phyloP scores from a whole-genome alignment of 2,329 filamentous ascomycete species.

The Pseudopithomyces maydicus region DNA sequence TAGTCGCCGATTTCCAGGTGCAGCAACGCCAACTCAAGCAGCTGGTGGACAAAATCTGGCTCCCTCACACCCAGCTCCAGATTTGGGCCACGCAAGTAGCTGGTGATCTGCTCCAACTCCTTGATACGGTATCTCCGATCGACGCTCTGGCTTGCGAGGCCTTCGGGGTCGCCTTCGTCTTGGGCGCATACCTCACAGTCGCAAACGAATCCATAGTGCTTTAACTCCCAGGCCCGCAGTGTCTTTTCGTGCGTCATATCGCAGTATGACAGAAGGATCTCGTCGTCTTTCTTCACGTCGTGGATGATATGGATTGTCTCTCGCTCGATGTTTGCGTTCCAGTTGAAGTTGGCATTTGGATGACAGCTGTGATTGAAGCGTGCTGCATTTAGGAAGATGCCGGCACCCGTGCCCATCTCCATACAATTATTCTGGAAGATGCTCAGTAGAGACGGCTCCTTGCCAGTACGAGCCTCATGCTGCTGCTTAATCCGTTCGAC shows the following conservation, averaged over 20 bases:
- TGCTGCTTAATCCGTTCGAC: conserved; percentile 35
- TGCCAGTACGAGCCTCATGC: conserved; percentile 33
- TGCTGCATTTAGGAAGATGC: conserved; percentile 43
- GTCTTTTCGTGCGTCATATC: conserved; percentile 39
- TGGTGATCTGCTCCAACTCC: conserved; percentile 40
- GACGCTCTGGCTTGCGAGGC: conserved; percentile 32
- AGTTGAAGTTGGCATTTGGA: conserved; percentile 46
- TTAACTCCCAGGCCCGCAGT: conserved; percentile 36
- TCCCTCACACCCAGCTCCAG: conserved; percentile 20
- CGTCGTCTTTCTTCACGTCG: conserved; percentile 41
- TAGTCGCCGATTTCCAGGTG: conserved; percentile 32
- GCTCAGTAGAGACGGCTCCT: conserved; percentile 26
- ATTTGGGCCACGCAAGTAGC: conserved; percentile 16
- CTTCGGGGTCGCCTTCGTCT: conserved; percentile 32
- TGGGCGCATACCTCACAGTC: conserved; percentile 45
- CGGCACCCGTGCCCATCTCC: conserved; percentile 37
- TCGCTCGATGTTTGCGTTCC: conserved; percentile 35
- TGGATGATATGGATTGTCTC: conserved; percentile 43
- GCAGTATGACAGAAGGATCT: conserved; percentile 47
- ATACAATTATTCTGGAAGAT: conserved; percentile 52
- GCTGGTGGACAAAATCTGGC: conserved; percentile 20
- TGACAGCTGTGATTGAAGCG: conserved; percentile 51
- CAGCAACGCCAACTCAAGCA: conserved; percentile 35
- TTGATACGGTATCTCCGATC: conserved; percentile 38
- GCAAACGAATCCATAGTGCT: conserved; percentile 44